phyloP scores from a whole-genome alignment of 2,329 filamentous ascomycete species.

The Sclerotinia subarctica region DNA sequence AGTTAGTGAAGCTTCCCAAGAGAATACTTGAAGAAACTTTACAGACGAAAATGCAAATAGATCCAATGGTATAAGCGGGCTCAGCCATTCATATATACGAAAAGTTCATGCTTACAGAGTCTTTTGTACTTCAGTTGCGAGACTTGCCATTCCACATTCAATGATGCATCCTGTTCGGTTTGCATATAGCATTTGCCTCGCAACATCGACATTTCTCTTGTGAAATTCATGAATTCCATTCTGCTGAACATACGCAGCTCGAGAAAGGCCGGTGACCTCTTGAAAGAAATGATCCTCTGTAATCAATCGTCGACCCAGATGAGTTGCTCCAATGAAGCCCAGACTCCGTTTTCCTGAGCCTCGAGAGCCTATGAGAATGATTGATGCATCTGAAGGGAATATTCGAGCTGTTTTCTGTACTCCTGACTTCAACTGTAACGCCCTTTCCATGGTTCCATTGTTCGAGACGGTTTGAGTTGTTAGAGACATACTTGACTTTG shows the following conservation, averaged over 20 bases:
- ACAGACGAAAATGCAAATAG: too few species aligned
- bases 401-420: constrained; percentile 29
- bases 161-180: constrained; percentile 63
- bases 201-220: constrained; percentile 57
- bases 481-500: constrained; percentile 30
- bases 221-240: constrained; percentile 63
- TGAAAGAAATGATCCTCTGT: constrained; percentile 69
- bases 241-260: constrained; percentile 59
- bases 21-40: too few species aligned
- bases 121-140: constrained; percentile 43
- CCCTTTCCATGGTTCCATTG: constrained; percentile 22
- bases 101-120: constrained; percentile 42
- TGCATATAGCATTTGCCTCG: constrained; percentile 57
- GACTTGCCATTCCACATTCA: constrained; percentile 64
- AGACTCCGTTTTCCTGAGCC: constrained; percentile 74
- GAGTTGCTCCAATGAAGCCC: constrained; percentile 70
- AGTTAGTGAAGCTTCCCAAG: neutral
- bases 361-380: constrained; percentile 69
- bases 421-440: constrained; percentile 28
- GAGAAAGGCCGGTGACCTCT: constrained; percentile 59
- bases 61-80: too few species aligned
- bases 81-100: too few species aligned
- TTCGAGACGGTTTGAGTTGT: constrained; percentile 31
- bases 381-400: constrained; percentile 55
- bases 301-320: constrained; percentile 64